Percentiles rank a stretch among this genome's conserved stretches.
Conservation (phyloP, 169 alveolate genomes). For the Besnoitia besnoiti region DNA sequence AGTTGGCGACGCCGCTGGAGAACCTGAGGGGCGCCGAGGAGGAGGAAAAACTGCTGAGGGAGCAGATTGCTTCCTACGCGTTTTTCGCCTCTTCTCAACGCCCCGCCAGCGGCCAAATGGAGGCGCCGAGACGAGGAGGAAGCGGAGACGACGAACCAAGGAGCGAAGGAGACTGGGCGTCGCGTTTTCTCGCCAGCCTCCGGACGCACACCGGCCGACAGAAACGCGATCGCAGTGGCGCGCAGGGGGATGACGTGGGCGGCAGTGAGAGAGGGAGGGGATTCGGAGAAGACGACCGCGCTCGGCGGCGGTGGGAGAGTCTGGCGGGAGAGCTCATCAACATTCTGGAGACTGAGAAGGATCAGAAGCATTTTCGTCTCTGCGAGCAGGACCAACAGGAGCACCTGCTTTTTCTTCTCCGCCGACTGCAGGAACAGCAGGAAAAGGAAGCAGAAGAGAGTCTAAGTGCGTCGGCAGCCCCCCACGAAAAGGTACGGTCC, state of each 20-base stretch:
- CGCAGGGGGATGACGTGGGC: neutral
- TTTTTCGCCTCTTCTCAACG: neutral
- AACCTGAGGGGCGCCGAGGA: neutral
- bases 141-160: neutral
- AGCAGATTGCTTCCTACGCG: neutral
- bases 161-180: neutral
- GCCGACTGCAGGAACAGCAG: neutral
- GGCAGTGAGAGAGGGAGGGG: neutral
- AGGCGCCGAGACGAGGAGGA: neutral
- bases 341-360: neutral
- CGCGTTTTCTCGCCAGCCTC: no score
- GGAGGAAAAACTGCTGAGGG: slow-evolving; percentile 8
- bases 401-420: neutral
- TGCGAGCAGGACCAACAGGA: neutral
- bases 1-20: neutral
- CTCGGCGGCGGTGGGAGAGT: neutral
- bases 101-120: neutral
- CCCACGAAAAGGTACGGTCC: neutral
- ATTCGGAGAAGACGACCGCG: neutral
- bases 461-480: neutral
- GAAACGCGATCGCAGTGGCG: neutral
- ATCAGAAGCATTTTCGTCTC: neutral
- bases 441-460: neutral
- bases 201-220: no score
- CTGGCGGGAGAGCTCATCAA: neutral